phyloP scores from a whole-genome alignment of 805 yeast species.

The Candida jianshihensis region DNA sequence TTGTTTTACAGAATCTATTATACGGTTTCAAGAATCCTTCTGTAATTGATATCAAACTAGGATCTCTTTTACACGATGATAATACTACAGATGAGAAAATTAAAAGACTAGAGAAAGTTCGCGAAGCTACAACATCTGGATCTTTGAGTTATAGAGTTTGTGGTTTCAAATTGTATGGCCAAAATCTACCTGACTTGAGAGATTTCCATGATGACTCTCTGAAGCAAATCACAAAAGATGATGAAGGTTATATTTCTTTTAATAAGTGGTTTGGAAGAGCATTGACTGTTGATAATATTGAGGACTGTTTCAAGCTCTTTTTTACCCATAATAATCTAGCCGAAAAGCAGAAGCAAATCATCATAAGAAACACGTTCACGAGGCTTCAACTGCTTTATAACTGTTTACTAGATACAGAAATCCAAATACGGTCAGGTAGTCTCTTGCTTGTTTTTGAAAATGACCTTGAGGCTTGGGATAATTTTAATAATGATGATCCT shows the following conservation, averaged over 20 bases:
- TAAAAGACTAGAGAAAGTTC: slow-evolving; percentile 54
- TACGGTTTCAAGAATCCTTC: slow-evolving; percentile 59
- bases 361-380: slow-evolving; percentile 42
- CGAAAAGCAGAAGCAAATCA: slow-evolving; percentile 24
- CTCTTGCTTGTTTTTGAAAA: slow-evolving; percentile 70
- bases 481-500: slow-evolving; percentile 33
- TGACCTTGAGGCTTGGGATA: slow-evolving; percentile 48
- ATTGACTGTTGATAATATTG: slow-evolving; percentile 37
- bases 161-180: slow-evolving; percentile 64
- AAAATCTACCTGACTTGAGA: slow-evolving; percentile 10
- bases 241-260: slow-evolving; percentile 40
- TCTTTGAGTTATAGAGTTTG: slow-evolving; percentile 70
- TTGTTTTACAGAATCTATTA: slow-evolving; percentile 69
- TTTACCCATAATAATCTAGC: slow-evolving; percentile 34
- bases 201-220: slow-evolving; percentile 5
- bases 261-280: slow-evolving; percentile 70
- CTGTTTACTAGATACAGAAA: slow-evolving; percentile 54
- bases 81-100: slow-evolving; percentile 52
- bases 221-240: slow-evolving; percentile 15
- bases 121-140: slow-evolving; percentile 75
- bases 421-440: slow-evolving; percentile 65
- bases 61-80: slow-evolving; percentile 62
- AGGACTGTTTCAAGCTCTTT: slow-evolving; percentile 37
- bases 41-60: slow-evolving; percentile 79
- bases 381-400: slow-evolving; percentile 62